phyloP scores from a whole-genome alignment of 805 yeast species.

The Grigorovia humatica region DNA sequence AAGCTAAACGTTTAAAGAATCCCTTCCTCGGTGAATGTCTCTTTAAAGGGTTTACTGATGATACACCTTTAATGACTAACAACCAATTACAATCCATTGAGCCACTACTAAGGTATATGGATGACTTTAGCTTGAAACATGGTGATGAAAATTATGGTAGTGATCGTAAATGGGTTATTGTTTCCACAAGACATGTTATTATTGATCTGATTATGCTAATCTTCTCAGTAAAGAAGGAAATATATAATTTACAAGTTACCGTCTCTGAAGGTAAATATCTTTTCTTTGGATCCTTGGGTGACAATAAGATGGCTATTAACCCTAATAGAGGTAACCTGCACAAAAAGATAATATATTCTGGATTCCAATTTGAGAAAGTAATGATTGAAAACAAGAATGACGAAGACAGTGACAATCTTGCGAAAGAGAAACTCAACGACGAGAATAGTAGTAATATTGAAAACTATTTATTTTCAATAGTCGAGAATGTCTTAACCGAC shows the following conservation, averaged over 20 bases:
- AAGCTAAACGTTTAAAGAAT: constrained; percentile 2
- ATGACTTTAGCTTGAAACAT: constrained; percentile 4
- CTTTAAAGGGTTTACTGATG: constrained; percentile 11
- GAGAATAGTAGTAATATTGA: neutral
- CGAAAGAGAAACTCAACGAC: neutral
- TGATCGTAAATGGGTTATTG: constrained; percentile 10
- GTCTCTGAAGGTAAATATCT: constrained; percentile 12
- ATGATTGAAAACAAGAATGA: constrained; percentile 6
- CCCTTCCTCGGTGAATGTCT: constrained; percentile 19
- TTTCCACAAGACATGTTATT: constrained; percentile 25
- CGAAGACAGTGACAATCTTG: neutral
- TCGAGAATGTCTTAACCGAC: constrained; percentile 15
- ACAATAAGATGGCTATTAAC: too few species aligned
- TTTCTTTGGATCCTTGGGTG: constrained; percentile 4
- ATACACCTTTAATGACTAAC: constrained; percentile 13
- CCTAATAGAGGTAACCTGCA: too few species aligned
- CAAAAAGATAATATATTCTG: constrained; percentile 13
- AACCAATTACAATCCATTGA: constrained; percentile 12
- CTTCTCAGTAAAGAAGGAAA: constrained; percentile 8
- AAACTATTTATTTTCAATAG: constrained; percentile 14
- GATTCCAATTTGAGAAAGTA: constrained; percentile 25
- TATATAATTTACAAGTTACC: constrained; percentile 9
- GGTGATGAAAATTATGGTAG: neutral
- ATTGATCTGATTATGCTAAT: constrained; percentile 20
- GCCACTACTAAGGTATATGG: constrained; percentile 17